phyloP scores from a whole-genome alignment of 148 eudicot genomes.

The Diospyros kaki region DNA sequence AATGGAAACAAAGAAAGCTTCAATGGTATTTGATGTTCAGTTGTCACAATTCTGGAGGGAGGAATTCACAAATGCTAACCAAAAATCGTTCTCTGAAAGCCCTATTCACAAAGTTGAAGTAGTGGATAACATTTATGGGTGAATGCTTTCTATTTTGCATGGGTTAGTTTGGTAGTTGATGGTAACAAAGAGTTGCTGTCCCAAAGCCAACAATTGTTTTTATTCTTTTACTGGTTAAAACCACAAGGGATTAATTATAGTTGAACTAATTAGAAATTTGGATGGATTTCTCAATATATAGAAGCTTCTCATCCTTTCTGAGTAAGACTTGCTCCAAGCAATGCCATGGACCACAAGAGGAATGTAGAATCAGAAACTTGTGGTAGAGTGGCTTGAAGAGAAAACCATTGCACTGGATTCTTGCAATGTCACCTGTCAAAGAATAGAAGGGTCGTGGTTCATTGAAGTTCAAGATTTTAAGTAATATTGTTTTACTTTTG shows the following conservation, averaged over 20 bases:
- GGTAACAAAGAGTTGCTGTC: background rate
- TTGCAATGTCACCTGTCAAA: background rate
- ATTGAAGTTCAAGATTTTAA: background rate
- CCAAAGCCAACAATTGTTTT: background rate
- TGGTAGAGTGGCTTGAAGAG: background rate
- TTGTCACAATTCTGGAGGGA: background rate
- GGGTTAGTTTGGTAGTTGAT: background rate
- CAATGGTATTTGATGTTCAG: background rate
- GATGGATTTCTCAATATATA: background rate
- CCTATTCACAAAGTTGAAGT: background rate
- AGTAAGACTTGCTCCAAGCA: too few species aligned
- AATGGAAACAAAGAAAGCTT: background rate
- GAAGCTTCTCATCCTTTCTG: background rate
- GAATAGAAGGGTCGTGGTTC: background rate
- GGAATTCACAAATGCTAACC: background rate
- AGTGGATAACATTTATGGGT: background rate
- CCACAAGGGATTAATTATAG: background rate
- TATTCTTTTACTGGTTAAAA: background rate
- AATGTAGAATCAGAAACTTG: background rate
- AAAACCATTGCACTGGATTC: background rate
- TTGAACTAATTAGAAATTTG: background rate
- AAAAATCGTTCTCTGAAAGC: background rate
- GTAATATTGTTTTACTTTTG: background rate
- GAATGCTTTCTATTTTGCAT: background rate
- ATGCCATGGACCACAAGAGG: background rate